Evolutionary conservation across 2,329 filamentous ascomycete species (phyloP).

Genomic region (Colletotrichum sp.): DNA sequence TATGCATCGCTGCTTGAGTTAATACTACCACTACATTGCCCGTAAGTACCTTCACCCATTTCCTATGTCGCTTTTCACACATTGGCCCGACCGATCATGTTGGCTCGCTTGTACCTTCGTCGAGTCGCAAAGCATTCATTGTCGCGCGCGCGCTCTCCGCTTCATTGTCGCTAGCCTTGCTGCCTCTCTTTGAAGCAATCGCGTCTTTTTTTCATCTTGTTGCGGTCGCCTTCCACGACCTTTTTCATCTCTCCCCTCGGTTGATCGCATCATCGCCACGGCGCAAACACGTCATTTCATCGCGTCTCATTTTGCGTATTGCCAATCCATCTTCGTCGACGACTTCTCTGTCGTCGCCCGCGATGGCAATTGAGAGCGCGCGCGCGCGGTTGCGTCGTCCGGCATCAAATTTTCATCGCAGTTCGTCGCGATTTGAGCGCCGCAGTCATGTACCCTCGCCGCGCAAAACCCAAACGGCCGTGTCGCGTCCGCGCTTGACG

Average conservation of each 20-base stretch:
- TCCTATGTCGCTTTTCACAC: slow-evolving; percentile 22
- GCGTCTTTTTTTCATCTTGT: not conserved
- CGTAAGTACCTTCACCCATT: slow-evolving; percentile 36
- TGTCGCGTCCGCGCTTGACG: slow-evolving; percentile 16
- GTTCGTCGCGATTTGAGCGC: not conserved
- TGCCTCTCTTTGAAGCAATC: not conserved
- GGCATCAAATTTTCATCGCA: not conserved
- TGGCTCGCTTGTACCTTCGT: slow-evolving; percentile 7
- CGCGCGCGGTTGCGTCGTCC: not conserved
- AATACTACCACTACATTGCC: slow-evolving; percentile 30
- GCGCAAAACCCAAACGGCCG: not conserved
- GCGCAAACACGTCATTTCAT: not conserved
- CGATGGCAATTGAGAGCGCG: not conserved
- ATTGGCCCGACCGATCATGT: slow-evolving; percentile 4
- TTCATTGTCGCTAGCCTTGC: not conserved
- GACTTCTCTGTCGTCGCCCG: not conserved
- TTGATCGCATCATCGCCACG: not conserved
- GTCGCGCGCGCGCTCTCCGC: not conserved
- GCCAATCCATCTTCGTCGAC: not conserved
- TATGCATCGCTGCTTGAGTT: slow-evolving; percentile 26
- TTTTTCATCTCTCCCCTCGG: not conserved
- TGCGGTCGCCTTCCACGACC: not conserved
- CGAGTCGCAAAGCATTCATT: not conserved
- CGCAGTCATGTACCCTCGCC: slow-evolving; percentile 3
- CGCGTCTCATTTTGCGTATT: not conserved